Evolutionary conservation across 2,329 filamentous ascomycete genomes (phyloP).

Genomic region (Dothiorella sarmentorum): DNA sequence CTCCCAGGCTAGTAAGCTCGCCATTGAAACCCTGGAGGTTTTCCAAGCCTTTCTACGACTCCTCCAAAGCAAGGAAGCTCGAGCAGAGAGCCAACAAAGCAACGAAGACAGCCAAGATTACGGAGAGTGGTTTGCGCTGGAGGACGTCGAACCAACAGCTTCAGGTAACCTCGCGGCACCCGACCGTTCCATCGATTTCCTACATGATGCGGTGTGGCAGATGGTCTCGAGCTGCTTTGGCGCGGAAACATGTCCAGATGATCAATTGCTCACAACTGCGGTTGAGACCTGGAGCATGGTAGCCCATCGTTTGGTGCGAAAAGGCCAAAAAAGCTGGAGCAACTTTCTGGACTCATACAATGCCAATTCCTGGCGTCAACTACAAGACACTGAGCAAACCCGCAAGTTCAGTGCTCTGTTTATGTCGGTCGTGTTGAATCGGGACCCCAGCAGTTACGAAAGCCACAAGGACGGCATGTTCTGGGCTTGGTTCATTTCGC

Average conservation of each 20-base stretch:
- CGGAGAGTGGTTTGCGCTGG: slow-evolving; percentile 56
- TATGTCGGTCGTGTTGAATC: slow-evolving; percentile 39
- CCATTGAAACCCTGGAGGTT: slow-evolving; percentile 50
- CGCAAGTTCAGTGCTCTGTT: slow-evolving; percentile 46
- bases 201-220: slow-evolving; percentile 50
- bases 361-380: slow-evolving; percentile 47
- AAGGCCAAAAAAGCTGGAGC: slow-evolving; percentile 49
- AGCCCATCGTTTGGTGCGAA: slow-evolving; percentile 46
- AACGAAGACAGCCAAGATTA: slow-evolving; percentile 64
- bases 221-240: slow-evolving; percentile 61
- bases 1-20: slow-evolving; percentile 42
- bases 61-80: slow-evolving; percentile 21
- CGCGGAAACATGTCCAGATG: slow-evolving; percentile 53
- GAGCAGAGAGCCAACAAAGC: slow-evolving; percentile 29
- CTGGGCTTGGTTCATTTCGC: slow-evolving; percentile 51
- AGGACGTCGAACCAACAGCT: slow-evolving; percentile 36
- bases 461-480: slow-evolving; percentile 50
- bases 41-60: slow-evolving; percentile 33
- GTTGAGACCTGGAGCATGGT: slow-evolving; percentile 56
- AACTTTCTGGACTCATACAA: slow-evolving; percentile 55
- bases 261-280: slow-evolving; percentile 49
- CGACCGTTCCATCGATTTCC: slow-evolving; percentile 31
- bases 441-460: slow-evolving; percentile 39
- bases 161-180: slow-evolving; percentile 18
- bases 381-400: slow-evolving; percentile 45